phyloP scores from a whole-genome alignment of 176 grass and related monocot species.

The Alopecurus myosuroides region DNA sequence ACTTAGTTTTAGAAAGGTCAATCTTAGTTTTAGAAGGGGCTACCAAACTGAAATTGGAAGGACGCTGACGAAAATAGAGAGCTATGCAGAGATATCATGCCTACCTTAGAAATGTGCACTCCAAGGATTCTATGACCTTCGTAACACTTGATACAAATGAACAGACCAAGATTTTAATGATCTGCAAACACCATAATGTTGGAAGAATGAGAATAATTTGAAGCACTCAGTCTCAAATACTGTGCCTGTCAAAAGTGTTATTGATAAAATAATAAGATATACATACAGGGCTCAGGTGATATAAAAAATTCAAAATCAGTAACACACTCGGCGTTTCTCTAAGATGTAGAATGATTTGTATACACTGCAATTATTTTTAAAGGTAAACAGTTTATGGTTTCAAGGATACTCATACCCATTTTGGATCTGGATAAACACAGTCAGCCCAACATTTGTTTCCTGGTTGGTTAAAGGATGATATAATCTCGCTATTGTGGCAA shows the following conservation, averaged over 20 bases:
- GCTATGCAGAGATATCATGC: not conserved
- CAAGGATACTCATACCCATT: conserved; percentile 79
- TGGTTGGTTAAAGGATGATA: conserved; percentile 52
- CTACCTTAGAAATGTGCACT: conserved; percentile 89
- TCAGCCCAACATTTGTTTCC: conserved; percentile 70
- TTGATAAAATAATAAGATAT: not conserved
- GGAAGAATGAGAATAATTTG: conserved; percentile 5
- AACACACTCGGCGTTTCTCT: not conserved
- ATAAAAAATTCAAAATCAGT: not conserved
- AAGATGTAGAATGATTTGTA: not conserved
- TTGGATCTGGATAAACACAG: conserved; percentile 75
- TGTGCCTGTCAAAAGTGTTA: not conserved
- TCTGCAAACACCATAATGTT: conserved; percentile 30
- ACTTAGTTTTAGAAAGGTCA: no score
- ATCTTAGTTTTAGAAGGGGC: no score
- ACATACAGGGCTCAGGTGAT: not conserved
- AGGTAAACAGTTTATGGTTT: not conserved
- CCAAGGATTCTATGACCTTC: conserved; percentile 86
- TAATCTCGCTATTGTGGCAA: conserved; percentile 48
- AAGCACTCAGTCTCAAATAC: not conserved
- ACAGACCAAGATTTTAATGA: conserved; percentile 75
- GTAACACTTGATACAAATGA: conserved; percentile 99
- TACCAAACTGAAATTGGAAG: conserved; percentile 5
- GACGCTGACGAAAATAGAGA: not conserved
- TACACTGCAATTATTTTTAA: not conserved